These are phyloP conservation scores for Botrytis cinerea DNA, from an alignment of 2,329 filamentous ascomycete genomes.

Conservation along the genomic window DNA sequence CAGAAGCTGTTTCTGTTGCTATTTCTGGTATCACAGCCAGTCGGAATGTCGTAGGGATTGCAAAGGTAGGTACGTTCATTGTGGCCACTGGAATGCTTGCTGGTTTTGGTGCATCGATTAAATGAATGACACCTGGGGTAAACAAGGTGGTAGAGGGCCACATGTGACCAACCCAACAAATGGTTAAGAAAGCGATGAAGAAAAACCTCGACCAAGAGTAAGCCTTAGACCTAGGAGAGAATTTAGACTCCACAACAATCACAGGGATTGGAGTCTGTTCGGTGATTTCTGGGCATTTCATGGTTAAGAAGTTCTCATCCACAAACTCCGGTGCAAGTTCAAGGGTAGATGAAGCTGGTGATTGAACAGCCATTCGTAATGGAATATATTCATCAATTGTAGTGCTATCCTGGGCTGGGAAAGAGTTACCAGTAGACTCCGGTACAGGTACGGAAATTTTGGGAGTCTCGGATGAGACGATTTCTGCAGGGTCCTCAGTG, in stretches of 20 bases:
- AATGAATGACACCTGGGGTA: background rate
- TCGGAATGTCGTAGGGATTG: background rate
- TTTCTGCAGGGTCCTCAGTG: no score
- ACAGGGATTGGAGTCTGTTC: background rate
- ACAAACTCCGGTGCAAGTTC: no score
- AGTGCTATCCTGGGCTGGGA: no score
- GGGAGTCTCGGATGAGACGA: no score
- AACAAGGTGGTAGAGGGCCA: background rate
- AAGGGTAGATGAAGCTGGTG: no score
- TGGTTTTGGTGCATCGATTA: background rate
- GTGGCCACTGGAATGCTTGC: background rate
- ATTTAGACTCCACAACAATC: background rate
- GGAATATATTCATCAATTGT: no score
- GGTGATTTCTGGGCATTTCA: no score
- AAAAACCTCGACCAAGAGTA: background rate
- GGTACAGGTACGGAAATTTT: no score
- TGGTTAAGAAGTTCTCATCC: no score
- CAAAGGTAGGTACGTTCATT: background rate
- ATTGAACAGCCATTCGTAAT: no score
- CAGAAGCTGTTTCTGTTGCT: background rate
- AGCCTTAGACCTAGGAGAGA: background rate
- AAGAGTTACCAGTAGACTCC: no score
- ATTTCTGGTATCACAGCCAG: background rate
- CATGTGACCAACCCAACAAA: background rate
- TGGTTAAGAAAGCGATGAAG: background rate